These are phyloP conservation scores for Sporobolomyces roseus DNA, from an alignment of 768 basidiomycete species.

Conservation along the genomic window DNA sequence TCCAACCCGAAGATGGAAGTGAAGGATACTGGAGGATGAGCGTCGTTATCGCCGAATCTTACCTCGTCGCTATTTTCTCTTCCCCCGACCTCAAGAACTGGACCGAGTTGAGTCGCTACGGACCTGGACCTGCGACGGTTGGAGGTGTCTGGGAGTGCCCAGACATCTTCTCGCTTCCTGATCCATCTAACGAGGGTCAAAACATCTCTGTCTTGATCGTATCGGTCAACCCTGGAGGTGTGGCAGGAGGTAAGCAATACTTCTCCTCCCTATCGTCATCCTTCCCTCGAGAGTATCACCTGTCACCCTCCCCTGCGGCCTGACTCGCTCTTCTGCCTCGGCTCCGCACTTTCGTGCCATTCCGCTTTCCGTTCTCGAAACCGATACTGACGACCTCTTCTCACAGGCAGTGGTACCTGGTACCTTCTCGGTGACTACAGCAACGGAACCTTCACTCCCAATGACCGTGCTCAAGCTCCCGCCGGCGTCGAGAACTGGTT, in stretches of 20 bases:
- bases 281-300: no score
- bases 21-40: slow-evolving; percentile 46
- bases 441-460: slow-evolving; percentile 43
- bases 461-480: slow-evolving; percentile 31
- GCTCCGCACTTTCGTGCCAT: no score
- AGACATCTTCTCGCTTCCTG: neutral
- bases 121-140: slow-evolving; percentile 4
- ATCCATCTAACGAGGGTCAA: slow-evolving; percentile 34
- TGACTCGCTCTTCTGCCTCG: no score
- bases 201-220: slow-evolving; percentile 34
- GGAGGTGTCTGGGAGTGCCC: slow-evolving; percentile 17
- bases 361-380: no score
- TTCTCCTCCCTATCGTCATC: no score
- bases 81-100: slow-evolving; percentile 44
- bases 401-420: neutral
- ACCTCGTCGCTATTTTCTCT: slow-evolving; percentile 45
- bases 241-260: slow-evolving; percentile 6
- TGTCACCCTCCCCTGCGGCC: no score
- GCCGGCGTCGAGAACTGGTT: slow-evolving; percentile 19
- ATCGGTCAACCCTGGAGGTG: slow-evolving; percentile 5
- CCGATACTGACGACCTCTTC: no score
- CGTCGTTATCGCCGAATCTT: slow-evolving; percentile 42
- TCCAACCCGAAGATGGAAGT: no score
- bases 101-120: slow-evolving; percentile 38
- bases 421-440: slow-evolving; percentile 43